Evolutionary conservation across 2,329 filamentous ascomycete species (phyloP).

Genomic region (Hymenoscyphus repandus): DNA sequence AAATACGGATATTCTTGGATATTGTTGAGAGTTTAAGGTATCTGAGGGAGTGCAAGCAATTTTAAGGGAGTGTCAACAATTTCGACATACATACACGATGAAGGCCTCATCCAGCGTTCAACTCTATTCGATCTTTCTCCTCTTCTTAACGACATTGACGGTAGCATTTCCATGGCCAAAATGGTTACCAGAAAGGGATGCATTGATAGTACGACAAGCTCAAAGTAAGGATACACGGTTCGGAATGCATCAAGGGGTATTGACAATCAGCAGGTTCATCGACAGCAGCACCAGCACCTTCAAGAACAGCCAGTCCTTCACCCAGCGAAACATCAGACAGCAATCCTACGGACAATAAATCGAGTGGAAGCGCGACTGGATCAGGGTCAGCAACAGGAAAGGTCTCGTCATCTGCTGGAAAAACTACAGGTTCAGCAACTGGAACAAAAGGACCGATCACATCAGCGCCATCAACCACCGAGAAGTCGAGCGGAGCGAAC

Average conservation of each 20-base stretch:
- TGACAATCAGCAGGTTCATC: conserved; percentile 8
- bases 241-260: neutral
- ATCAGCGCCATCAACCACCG: conserved; percentile 4
- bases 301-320: conserved; percentile 9
- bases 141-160: conserved; percentile 41
- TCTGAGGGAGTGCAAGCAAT: conserved; percentile 1
- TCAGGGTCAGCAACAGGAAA: conserved; percentile 6
- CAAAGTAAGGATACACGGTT: conserved; percentile 15
- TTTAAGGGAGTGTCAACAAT: conserved; percentile 21
- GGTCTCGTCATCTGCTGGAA: neutral
- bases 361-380: neutral
- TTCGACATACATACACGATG: conserved; percentile 37
- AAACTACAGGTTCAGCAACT: conserved; percentile 1
- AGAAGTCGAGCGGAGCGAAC: conserved; percentile 8
- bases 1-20: conserved; percentile 1
- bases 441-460: neutral
- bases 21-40: neutral
- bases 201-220: conserved; percentile 46
- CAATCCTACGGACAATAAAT: neutral
- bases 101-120: conserved; percentile 42
- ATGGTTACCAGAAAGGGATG: conserved; percentile 49
- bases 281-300: conserved; percentile 4
- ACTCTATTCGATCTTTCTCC: conserved; percentile 44
- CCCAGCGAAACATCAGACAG: neutral
- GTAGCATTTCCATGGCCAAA: conserved; percentile 49